phyloP scores from a whole-genome alignment of 352 stramenopile species.

The Aphanomyces invadans region DNA sequence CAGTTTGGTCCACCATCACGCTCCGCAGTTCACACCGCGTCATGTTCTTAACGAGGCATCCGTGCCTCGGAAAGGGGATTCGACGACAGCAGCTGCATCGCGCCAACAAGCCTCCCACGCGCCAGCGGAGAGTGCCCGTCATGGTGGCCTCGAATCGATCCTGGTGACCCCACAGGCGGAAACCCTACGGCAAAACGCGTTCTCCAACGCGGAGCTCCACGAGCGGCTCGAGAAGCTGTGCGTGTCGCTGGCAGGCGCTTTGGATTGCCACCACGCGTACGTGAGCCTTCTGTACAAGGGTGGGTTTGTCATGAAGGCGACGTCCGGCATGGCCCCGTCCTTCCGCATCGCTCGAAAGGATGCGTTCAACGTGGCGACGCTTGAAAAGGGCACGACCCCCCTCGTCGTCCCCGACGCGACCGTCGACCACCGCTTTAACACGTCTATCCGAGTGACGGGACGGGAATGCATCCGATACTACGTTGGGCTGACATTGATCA shows the following conservation, averaged over 20 bases:
- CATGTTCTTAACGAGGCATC: too few species aligned
- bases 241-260: neutral
- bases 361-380: neutral
- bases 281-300: conserved; percentile 4
- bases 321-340: neutral
- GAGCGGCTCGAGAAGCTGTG: neutral
- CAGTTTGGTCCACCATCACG: too few species aligned
- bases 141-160: neutral
- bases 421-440: neutral
- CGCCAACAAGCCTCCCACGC: too few species aligned
- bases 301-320: conserved; percentile 10
- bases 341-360: neutral
- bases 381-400: neutral
- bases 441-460: conserved; percentile 7
- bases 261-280: conserved; percentile 9
- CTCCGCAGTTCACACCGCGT: too few species aligned
- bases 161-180: neutral
- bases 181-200: conserved; percentile 14
- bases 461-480: conserved; percentile 12
- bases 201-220: conserved; percentile 3
- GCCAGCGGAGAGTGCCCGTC: too few species aligned
- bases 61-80: too few species aligned
- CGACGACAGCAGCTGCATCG: too few species aligned
- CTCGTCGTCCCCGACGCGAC: conserved; percentile 5
- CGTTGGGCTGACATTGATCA: neutral